Evolutionary conservation across 1,139 yeast species (phyloP), one percentile per base, ranked within the genome.

Genomic region (Pichia sp.): DNA sequence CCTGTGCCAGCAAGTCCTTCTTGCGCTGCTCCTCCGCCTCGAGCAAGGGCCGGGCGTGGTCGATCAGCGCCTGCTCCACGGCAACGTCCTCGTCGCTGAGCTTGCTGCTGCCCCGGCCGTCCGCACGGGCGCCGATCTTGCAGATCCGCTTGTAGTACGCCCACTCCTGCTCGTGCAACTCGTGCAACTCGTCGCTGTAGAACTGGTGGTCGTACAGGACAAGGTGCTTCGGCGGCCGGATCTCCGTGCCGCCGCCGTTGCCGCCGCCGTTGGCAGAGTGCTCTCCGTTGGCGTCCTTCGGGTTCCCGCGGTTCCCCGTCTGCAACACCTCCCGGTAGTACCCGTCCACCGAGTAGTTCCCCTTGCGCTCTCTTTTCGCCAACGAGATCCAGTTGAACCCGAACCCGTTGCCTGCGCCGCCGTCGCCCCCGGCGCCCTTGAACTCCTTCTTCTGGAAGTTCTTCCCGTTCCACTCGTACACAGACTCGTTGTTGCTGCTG

Each of bases 401-500:
- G 2, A n/a, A 15, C n/a, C 30, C 23, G 5, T 53, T 53, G 31
- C 54, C 53, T 7, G 55, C 74, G 63, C 49, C 51, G 16, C 30
- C n/a, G n/a, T n/a, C n/a, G n/a, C n/a, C n/a, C n/a, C n/a, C 43
- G 73, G 69, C 23, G 75, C 73, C 40, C 23, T 44, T 77, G 68
- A 48, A 73, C 42, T 77, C 77, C 61, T 84, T 84, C 74, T 85
- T 86, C 69, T 85, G 85, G 72, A 86, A 87, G 64, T 85, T 86
- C 60, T 85, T 84, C 49, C 95, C 95, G 68, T 87, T 85, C 95
- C 95, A 87, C 69, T 87, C 93, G 68, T 87, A 87, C 7, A 88
- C 90, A 1, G 90, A 84, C 16, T 64, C 64, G 50, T 77, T 79
- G 5, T 59, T 55, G 48, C 81, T 80, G 31, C 83, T 77, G 64